phyloP scores from a whole-genome alignment of 108 stramenopile species.

The Epithemia pelagica region DNA sequence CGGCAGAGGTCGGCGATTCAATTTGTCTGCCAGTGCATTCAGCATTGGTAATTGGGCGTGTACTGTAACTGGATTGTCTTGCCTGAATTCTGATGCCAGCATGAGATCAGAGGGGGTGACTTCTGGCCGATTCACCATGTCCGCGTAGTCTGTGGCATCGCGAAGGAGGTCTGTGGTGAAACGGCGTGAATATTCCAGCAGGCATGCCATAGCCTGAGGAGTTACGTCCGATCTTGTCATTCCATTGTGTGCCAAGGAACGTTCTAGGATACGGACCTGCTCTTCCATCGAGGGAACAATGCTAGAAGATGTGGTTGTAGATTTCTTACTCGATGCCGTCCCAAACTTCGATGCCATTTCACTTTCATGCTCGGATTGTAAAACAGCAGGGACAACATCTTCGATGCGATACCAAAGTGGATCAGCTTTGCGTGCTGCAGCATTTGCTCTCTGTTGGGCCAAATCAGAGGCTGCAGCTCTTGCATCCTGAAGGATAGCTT shows the following conservation, averaged over 20 bases:
- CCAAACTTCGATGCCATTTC: not conserved
- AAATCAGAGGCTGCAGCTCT: constrained; percentile 33
- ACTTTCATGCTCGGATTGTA: constrained; percentile 8
- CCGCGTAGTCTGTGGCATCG: constrained; percentile 76
- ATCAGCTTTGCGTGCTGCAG: constrained; percentile 32
- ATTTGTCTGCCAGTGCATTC: constrained; percentile 42
- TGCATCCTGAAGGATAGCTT: constrained; percentile 20
- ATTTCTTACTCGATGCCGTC: too few species aligned
- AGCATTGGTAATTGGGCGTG: constrained; percentile 46
- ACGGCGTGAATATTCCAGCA: constrained; percentile 75
- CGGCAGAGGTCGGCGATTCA: constrained; percentile 67
- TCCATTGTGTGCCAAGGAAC: constrained; percentile 42
- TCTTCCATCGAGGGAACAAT: constrained; percentile 36
- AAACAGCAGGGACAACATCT: constrained; percentile 32
- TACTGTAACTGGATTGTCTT: constrained; percentile 29
- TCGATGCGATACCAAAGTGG: constrained; percentile 47
- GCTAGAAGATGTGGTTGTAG: not conserved
- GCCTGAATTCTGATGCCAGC: constrained; percentile 50
- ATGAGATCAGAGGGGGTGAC: constrained; percentile 21
- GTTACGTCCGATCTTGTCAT: constrained; percentile 56
- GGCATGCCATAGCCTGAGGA: constrained; percentile 58
- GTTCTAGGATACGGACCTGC: constrained; percentile 55
- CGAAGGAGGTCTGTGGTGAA: constrained; percentile 63
- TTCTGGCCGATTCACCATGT: constrained; percentile 41
- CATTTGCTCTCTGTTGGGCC: constrained; percentile 23